Percentiles rank a stretch among this genome's conserved stretches.
These are phyloP conservation scores for Zychaea mexicana DNA, from an alignment of 371 early-diverging fungal genomes.

Conservation along the genomic window DNA sequence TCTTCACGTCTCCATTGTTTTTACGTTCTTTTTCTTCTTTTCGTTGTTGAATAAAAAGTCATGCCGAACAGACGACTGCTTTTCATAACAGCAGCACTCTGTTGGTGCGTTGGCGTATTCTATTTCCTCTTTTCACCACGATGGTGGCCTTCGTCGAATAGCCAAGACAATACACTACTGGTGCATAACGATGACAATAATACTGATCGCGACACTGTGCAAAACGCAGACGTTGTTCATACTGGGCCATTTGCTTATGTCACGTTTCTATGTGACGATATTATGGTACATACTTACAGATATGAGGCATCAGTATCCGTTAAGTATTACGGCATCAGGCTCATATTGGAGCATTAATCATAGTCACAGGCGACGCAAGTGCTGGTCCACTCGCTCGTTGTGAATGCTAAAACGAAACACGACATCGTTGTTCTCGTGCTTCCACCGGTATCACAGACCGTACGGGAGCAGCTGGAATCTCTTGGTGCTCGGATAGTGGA, in stretches of 20 bases:
- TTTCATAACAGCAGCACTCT: neutral
- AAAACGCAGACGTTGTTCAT: neutral
- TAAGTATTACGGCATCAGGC: neutral
- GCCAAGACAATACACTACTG: neutral
- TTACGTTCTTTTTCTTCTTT: neutral
- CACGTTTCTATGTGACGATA: conserved; percentile 42
- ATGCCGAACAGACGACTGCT: neutral
- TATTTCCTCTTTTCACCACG: neutral
- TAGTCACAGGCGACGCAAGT: conserved; percentile 36
- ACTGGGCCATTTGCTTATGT: conserved; percentile 19
- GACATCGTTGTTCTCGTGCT: conserved; percentile 37
- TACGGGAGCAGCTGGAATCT: conserved; percentile 17
- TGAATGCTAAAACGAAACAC: conserved; percentile 20
- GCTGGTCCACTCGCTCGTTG: conserved; percentile 32
- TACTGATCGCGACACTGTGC: neutral
- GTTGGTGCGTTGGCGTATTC: neutral
- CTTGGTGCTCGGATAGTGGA: conserved; percentile 32
- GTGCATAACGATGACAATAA: neutral
- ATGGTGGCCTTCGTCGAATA: neutral
- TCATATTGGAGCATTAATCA: neutral
- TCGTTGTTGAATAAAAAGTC: neutral
- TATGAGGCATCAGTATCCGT: too few species aligned
- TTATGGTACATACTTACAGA: conserved; percentile 21
- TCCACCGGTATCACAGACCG: conserved; percentile 21
- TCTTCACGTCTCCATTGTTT: neutral